Base-by-base conservation (phyloP, 2,329 filamentous ascomycete species). In the Epichloe bromicola region DNA sequence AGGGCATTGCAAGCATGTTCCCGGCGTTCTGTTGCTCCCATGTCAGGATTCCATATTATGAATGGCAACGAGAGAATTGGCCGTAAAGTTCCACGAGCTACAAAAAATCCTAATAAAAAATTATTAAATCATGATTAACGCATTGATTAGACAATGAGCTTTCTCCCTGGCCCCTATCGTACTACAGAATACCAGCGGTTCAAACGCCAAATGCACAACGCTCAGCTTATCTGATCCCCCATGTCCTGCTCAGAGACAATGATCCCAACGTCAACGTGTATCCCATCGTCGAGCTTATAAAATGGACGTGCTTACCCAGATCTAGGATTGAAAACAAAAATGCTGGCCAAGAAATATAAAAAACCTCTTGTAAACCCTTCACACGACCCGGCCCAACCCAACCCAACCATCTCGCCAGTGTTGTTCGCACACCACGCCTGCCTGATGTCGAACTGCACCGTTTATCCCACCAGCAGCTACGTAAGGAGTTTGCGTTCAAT, bases 401-500 rank as follows among this genome's bases (percentile, higher is more conserved):
- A 2, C 1, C 36, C 36, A n/a, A 2, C 1, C 36, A 5, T n/a
- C 36, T 38, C 11, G 11, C 15, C 7, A n/a, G 36, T 14, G 15
- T 8, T 6, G 36, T n/a, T 38, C 36, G 36, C 36, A 14, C 45
- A 19, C 14, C 17, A 30, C 20, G 43, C 23, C 43, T 34, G 43
- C n/a, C 23, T 7, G 42, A 33, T 33, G 19, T 34, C 17, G 40
- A 23, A 23, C 40, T 30, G 10, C 30, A 45, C n/a, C 23, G 42
- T 5, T 17, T 8, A 30, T 11, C 30, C 30, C 10, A 11, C 30
- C 30, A 30, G 26, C 26, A 30, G 10, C 10, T 30, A 30, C 26
- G 26, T 1, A 8, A 11, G 30, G 30, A 30, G 3, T 11, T 12
- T 15, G 4, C 8, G 5, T n/a, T 69, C 60, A 80, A 54, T 86